Evolutionary conservation across 495 filamentous ascomycete species (phyloP).

Genomic region (Aspergillus avenaceus): DNA sequence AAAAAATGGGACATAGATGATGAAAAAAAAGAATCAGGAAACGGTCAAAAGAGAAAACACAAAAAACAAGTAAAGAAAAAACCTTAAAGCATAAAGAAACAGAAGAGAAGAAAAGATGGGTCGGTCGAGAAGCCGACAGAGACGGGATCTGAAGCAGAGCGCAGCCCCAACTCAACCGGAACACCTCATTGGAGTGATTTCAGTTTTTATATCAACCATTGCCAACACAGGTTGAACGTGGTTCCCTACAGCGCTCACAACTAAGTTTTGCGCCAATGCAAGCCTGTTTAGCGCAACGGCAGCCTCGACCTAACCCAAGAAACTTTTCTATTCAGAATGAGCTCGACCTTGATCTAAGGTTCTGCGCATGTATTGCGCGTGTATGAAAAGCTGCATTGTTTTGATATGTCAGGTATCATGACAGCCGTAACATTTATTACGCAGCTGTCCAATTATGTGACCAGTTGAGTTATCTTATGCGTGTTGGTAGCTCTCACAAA

Average conservation of each 20-base stretch:
- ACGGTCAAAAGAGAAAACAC: neutral
- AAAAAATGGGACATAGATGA: neutral
- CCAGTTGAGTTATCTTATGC: no score
- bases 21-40: neutral
- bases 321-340: neutral
- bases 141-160: neutral
- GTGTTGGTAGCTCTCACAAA: no score
- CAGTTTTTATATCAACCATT: constrained; percentile 1
- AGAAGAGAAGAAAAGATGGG: neutral
- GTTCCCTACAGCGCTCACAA: constrained; percentile 12
- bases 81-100: no score
- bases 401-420: no score
- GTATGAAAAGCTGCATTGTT: no score
- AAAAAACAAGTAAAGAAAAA: neutral
- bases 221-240: constrained; percentile 18
- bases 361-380: no score
- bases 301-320: neutral
- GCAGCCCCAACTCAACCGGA: neutral
- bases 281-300: constrained; percentile 1
- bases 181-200: neutral
- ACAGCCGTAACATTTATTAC: no score
- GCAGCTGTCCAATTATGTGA: no score
- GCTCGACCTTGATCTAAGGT: no score
- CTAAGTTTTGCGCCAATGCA: neutral
- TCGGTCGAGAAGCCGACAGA: neutral